Evolutionary conservation across 164 flowering plant species (phyloP).

Genomic region (Chimonanthus salicifolius): DNA sequence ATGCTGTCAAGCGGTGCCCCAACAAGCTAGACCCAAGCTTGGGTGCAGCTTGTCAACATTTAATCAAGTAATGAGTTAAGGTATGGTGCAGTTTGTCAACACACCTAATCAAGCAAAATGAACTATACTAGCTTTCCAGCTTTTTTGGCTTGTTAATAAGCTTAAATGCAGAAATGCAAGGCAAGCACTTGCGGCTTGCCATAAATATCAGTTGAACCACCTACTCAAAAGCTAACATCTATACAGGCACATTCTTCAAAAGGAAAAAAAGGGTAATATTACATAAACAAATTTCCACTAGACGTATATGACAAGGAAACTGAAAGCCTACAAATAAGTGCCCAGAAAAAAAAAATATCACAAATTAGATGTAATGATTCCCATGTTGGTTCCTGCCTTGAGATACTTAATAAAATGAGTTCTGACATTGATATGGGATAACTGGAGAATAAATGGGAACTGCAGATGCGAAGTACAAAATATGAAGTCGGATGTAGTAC

Average conservation of each 20-base stretch:
- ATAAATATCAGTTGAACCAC: too few relatives aligned
- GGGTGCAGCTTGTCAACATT: not conserved
- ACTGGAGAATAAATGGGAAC: not conserved
- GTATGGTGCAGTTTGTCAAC: not conserved
- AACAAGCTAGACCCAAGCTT: too few relatives aligned
- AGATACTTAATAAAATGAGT: not conserved
- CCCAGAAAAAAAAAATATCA: not conserved
- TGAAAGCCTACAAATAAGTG: not conserved
- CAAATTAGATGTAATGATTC: not conserved
- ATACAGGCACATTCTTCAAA: too few relatives aligned
- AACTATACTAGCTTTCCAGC: not conserved
- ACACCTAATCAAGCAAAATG: not conserved
- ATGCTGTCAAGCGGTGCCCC: not conserved
- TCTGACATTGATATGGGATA: not conserved
- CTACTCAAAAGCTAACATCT: too few relatives aligned
- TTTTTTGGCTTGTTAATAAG: too few relatives aligned
- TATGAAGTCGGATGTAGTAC: slow-evolving; percentile 26
- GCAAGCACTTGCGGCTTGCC: too few relatives aligned
- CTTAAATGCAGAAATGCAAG: too few relatives aligned
- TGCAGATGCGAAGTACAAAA: not conserved
- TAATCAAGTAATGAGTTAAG: not conserved
- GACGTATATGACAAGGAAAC: too few relatives aligned
- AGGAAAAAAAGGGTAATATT: too few relatives aligned
- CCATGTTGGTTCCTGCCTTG: not conserved
- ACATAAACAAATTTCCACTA: too few relatives aligned